phyloP scores from a whole-genome alignment of 2,329 filamentous ascomycete genomes.

The Aspergillus sp. region DNA sequence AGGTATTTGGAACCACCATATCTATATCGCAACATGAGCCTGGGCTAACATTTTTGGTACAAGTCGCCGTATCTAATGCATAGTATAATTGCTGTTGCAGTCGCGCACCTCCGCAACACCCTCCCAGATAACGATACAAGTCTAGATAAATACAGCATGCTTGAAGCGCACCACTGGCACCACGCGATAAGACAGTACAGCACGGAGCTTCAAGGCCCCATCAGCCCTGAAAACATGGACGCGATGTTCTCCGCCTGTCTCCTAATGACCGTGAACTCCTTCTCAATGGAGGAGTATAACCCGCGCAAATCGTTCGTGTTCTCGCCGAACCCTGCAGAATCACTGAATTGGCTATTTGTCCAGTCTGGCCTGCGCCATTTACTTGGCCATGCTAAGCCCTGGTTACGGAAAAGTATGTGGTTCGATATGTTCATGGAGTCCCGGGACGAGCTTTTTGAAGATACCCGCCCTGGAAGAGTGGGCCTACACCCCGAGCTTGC shows the following conservation, averaged over 20 bases:
- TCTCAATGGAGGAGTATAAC: conserved; percentile 30
- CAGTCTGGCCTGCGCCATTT: conserved; percentile 36
- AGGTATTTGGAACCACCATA: conserved; percentile 19
- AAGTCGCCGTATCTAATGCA: conserved; percentile 41
- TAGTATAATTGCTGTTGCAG: conserved; percentile 32
- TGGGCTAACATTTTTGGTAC: background rate
- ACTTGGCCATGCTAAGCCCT: conserved; percentile 23
- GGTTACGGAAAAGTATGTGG: conserved; percentile 37
- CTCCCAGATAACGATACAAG: conserved; percentile 24
- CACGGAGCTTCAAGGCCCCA: conserved; percentile 26
- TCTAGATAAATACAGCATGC: conserved; percentile 23
- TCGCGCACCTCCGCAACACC: conserved; percentile 30
- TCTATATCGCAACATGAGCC: background rate
- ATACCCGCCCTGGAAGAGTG: conserved; percentile 26
- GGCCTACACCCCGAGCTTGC: conserved; percentile 33
- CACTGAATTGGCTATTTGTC: conserved; percentile 38
- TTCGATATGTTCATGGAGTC: conserved; percentile 30
- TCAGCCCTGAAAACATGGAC: conserved; percentile 37
- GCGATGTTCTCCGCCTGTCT: conserved; percentile 39
- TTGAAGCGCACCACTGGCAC: conserved; percentile 40
- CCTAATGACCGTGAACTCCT: conserved; percentile 37
- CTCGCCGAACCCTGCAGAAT: conserved; percentile 25
- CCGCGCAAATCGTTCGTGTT: conserved; percentile 38
- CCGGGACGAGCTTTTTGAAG: conserved; percentile 25
- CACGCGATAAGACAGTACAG: conserved; percentile 36